These are phyloP conservation scores for Mucor lusitanicus DNA, from an alignment of 371 early-diverging fungal species.

Conservation along the genomic window DNA sequence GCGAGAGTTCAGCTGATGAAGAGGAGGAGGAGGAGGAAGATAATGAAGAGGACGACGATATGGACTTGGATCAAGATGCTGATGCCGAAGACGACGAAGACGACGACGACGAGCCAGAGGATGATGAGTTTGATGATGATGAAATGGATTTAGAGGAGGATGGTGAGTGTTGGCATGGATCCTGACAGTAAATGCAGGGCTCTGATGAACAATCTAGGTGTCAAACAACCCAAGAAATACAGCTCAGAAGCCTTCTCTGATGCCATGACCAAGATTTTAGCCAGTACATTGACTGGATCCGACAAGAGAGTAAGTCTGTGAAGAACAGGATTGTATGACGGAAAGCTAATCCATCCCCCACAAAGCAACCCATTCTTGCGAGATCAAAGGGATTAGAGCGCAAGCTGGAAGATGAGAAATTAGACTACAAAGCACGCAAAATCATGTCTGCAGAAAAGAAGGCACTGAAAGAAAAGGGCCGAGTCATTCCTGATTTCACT, in stretches of 20 bases:
- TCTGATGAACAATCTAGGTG: background rate
- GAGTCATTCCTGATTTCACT: constrained; percentile 66
- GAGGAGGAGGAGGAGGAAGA: background rate
- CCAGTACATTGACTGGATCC: constrained; percentile 51
- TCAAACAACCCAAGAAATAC: constrained; percentile 46
- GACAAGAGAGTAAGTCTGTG: constrained; percentile 38
- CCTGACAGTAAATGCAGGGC: background rate
- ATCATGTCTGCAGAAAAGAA: constrained; percentile 69
- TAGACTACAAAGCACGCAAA: constrained; percentile 77
- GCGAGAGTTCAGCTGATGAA: constrained; percentile 2
- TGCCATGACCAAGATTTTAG: constrained; percentile 73
- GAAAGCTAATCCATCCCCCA: background rate
- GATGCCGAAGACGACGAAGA: constrained; percentile 9
- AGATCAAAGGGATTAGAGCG: constrained; percentile 71
- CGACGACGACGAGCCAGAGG: no score
- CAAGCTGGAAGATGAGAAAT: constrained; percentile 75
- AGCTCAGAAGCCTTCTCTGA: constrained; percentile 56
- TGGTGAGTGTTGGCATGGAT: background rate
- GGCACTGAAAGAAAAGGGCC: constrained; percentile 57
- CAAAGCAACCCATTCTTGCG: constrained; percentile 73
- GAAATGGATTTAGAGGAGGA: constrained; percentile 21
- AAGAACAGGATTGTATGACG: background rate
- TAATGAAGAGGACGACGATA: constrained; percentile 4
- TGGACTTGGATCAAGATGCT: constrained; percentile 5
- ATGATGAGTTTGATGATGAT: constrained; percentile 19